phyloP scores from a whole-genome alignment of 768 basidiomycete species.

The Russula virescens region DNA sequence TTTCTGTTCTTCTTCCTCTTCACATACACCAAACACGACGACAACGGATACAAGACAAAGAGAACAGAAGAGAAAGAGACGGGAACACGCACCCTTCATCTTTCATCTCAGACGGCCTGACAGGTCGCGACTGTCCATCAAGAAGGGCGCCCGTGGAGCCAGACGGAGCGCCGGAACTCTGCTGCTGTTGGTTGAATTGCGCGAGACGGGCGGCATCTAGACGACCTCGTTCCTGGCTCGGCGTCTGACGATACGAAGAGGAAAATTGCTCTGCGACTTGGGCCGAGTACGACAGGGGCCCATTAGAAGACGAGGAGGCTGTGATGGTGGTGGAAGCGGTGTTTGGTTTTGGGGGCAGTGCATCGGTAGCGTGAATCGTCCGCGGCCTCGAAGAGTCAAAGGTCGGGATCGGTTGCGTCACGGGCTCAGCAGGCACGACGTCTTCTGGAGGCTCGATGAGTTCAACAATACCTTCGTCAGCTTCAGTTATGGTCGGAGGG shows the following conservation, averaged over 20 bases:
- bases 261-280: constrained; percentile 65
- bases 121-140: constrained; percentile 38
- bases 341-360: constrained; percentile 21
- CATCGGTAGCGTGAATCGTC: background rate
- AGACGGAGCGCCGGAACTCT: constrained; percentile 2
- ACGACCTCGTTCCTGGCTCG: constrained; percentile 57
- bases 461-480: background rate
- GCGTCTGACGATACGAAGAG: constrained; percentile 55
- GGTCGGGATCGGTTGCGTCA: constrained; percentile 8
- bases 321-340: constrained; percentile 5
- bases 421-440: background rate
- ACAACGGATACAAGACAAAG: constrained; percentile 1
- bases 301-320: constrained; percentile 14
- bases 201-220: constrained; percentile 18
- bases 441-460: constrained; percentile 17
- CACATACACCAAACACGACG: constrained; percentile 1
- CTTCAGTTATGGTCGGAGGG: constrained; percentile 1
- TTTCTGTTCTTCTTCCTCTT: too few relatives aligned
- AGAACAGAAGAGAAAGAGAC: background rate
- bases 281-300: constrained; percentile 52
- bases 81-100: constrained; percentile 88
- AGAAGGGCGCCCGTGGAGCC: background rate
- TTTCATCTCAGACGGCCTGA: constrained; percentile 89
- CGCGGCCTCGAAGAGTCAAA: constrained; percentile 6
- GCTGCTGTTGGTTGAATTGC: constrained; percentile 14